Evolutionary conservation across 371 early-diverging fungal genomes (phyloP).

Genomic region (Chytridium lagenaria): DNA sequence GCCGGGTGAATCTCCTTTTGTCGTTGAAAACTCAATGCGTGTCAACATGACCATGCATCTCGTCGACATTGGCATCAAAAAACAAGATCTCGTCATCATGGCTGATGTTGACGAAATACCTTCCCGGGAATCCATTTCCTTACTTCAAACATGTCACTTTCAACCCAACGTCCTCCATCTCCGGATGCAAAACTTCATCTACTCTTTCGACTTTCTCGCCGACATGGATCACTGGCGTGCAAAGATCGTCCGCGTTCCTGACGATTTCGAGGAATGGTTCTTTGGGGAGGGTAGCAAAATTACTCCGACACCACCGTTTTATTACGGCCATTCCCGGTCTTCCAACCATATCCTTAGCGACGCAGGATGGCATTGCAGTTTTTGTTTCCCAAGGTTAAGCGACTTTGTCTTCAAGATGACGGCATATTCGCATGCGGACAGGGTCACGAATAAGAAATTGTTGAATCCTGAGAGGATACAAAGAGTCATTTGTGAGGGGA

Average conservation of each 20-base stretch:
- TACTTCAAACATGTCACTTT: constrained; percentile 49
- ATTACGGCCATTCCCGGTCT: constrained; percentile 50
- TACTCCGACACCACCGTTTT: neutral
- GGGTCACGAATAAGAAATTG: constrained; percentile 25
- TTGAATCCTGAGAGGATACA: constrained; percentile 42
- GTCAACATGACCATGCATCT: constrained; percentile 48
- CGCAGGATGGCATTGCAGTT: constrained; percentile 59
- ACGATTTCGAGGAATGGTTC: constrained; percentile 19
- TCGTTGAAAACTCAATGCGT: constrained; percentile 55
- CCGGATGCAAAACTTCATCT: constrained; percentile 58
- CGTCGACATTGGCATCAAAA: constrained; percentile 39
- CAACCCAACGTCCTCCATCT: constrained; percentile 57
- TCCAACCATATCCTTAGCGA: constrained; percentile 55
- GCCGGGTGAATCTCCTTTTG: constrained; percentile 54
- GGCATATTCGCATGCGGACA: constrained; percentile 54
- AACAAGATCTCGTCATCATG: constrained; percentile 43
- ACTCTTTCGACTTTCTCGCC: constrained; percentile 62
- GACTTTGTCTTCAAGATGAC: constrained; percentile 60
- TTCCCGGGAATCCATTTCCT: constrained; percentile 30
- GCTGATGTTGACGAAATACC: constrained; percentile 56
- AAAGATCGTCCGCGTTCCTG: constrained; percentile 45
- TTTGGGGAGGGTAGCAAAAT: neutral
- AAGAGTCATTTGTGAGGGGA: constrained; percentile 47
- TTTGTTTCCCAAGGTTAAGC: constrained; percentile 50
- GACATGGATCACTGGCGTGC: constrained; percentile 58